Evolutionary conservation across 208 protist genomes (phyloP), one percentile per base, ranked within the genome.

Genomic region (Leishmania tarentolae): DNA sequence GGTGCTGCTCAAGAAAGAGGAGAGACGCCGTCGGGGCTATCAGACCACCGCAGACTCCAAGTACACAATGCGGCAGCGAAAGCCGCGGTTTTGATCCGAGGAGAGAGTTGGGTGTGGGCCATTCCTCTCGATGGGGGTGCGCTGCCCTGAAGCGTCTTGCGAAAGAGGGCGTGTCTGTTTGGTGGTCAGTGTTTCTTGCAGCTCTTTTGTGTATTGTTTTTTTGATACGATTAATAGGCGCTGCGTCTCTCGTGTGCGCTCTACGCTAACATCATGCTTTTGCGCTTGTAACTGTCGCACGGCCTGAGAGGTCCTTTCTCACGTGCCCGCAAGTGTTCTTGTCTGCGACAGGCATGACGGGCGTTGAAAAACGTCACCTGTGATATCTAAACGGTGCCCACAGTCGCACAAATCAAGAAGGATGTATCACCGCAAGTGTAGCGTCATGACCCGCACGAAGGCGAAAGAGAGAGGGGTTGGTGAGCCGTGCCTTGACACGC

Each of bases 1-100:
- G 98, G 98, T 99, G 40, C 76, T 97, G 28, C 80, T 96, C 31
- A 99, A 99, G 89, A 99, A 99, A 83, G 94, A 99, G 74, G 95
- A 99, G 69, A 95, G 98, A 46, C 91, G 97, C 15, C 90, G 90
- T 47, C 93, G 98, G 82, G 98, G 99, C 21, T 94, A 97, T 79
- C 84, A 96, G 52, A 96, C 98, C 24, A 91, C 91, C 9, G 83
- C 75, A 0, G 97, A 99, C 82, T 94, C 92, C 68, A 99, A 99
- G 90, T 99, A 99, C 87, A 99, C 99, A n/a, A 98, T 96, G 80
- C 86, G 98, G 28, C 97, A 90, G 76, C 94, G 99, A 59, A 86
- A 88, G 21, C 88, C 88, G 3, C 89, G 93, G 19, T 99, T 99
- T 79, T 99, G 92, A 89, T 71, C 21, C 28, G 46, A 61, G 42